phyloP scores from a whole-genome alignment of 2,329 filamentous ascomycete genomes.

The Cadophora sp. region DNA sequence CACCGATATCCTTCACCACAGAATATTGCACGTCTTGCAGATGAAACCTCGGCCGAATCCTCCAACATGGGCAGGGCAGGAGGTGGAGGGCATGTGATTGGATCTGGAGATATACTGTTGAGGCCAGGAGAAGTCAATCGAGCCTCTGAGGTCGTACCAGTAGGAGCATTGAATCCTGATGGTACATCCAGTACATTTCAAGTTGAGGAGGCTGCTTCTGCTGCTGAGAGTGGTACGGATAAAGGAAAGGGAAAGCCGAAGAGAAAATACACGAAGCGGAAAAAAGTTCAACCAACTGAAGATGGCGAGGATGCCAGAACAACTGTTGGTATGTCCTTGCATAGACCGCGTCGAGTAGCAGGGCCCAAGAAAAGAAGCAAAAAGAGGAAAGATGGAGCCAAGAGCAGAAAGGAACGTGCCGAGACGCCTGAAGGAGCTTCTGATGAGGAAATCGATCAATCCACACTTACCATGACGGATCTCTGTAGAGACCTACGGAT shows the following conservation, averaged over 20 bases:
- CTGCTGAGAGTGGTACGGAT: constrained; percentile 17
- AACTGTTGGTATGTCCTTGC: constrained; percentile 38
- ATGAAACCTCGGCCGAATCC: constrained; percentile 10
- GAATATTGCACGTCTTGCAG: constrained; percentile 24
- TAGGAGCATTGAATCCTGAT: constrained; percentile 39
- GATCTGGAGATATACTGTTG: constrained; percentile 20
- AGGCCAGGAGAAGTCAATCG: constrained; percentile 24
- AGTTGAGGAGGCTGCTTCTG: constrained; percentile 31
- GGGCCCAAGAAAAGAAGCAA: constrained; percentile 37
- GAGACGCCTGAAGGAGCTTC: constrained; percentile 70
- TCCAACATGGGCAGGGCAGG: constrained; percentile 29
- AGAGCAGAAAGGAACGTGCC: constrained; percentile 40
- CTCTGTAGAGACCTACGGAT: constrained; percentile 73
- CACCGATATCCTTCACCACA: constrained; percentile 32
- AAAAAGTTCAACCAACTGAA: constrained; percentile 34
- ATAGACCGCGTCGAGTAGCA: constrained; percentile 30
- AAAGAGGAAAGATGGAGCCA: constrained; percentile 45
- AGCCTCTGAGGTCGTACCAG: constrained; percentile 35
- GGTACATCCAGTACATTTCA: constrained; percentile 36
- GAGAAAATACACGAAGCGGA: constrained; percentile 30
- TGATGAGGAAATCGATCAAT: constrained; percentile 66
- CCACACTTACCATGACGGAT: constrained; percentile 74
- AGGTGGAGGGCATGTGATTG: constrained; percentile 14
- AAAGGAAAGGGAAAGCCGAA: constrained; percentile 36
- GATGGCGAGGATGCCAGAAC: constrained; percentile 38